Evolutionary conservation across 768 basidiomycete species (phyloP), one percentile per base, ranked within the genome.

Genomic region (Lentinula guzmanii): DNA sequence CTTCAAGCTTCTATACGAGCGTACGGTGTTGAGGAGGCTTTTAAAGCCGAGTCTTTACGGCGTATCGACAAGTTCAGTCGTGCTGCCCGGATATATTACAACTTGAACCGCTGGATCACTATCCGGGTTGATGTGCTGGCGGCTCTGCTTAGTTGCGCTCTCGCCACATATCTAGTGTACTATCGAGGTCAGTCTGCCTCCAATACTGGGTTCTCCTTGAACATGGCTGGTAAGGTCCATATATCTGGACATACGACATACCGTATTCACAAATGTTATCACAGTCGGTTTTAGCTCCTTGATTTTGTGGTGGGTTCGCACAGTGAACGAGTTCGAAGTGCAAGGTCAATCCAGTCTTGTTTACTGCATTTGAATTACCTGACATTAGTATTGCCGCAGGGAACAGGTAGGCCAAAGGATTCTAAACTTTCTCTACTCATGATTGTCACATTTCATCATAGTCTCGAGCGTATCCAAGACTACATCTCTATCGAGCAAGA

Each of bases 401-500:
- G 34, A 64, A 64, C 51, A 64, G 60, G 63, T 61, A 24, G 10
- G 48, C n/a, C 4, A 11, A 41, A 42, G 6, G 31, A 8, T 2
- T 41, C 13, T 52, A 5, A 21, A 3, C 15, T 45, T 13, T 9
- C 1, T 50, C 15, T 9, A 28, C 34, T 13, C 13, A 33, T 51
- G 13, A 28, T 28, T 24, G 6, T 28, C 24, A 8, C 13, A 3
- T 37, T 39, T 21, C 37, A 43, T 21, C 33, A 9, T 34, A 68
- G 64, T 42, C 61, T 63, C 5, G 62, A 67, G 61, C 64, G 66
- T 41, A 65, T 67, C 18, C 60, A 67, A 52, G 57, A 60, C 21
- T 82, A 78, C 64, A 64, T 80, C n/a, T 63, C 71, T 21, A 79
- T 80, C 63, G 79, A 80, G 28, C 74, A 76, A 43, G 79, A 82